Evolutionary conservation across 345 rosid species (phyloP).

Genomic region (Gossypium bickii): DNA sequence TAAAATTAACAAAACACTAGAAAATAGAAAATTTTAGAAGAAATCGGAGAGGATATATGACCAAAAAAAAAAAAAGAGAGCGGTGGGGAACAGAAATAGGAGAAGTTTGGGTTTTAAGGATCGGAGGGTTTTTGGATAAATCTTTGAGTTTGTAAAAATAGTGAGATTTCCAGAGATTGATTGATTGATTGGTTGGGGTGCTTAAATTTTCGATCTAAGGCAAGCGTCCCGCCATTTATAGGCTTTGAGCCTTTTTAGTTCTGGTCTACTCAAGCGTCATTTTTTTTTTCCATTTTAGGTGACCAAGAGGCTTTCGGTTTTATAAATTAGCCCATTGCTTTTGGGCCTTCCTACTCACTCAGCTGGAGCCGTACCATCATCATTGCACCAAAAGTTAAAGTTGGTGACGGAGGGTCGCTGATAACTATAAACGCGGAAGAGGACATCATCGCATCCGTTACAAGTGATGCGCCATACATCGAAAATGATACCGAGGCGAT

Average conservation of each 20-base stretch:
- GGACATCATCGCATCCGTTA: too few species aligned
- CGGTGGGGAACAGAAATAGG: neutral
- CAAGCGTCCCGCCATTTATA: neutral
- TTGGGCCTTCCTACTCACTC: neutral
- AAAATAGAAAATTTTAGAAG: slow-evolving; percentile 2
- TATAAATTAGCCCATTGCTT: neutral
- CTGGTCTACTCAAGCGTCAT: neutral
- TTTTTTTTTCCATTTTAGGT: neutral
- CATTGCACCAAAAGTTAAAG: too few species aligned
- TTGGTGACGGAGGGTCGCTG: too few species aligned
- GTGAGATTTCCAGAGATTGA: too few species aligned
- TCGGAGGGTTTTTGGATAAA: slow-evolving; percentile 27
- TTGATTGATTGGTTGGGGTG: too few species aligned
- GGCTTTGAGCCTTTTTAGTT: neutral
- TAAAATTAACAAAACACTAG: slow-evolving; percentile 24
- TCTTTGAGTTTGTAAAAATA: neutral
- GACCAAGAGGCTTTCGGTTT: neutral
- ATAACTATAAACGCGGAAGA: too few species aligned
- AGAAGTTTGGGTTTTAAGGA: slow-evolving; percentile 18
- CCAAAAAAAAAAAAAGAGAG: neutral
- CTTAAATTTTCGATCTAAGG: too few species aligned
- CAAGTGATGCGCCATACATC: too few species aligned
- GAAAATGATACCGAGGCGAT: too few species aligned
- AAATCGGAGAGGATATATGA: neutral
- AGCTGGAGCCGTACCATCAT: too few species aligned